phyloP scores from a whole-genome alignment of 306 rosid genomes.

The Neltuma alba region DNA sequence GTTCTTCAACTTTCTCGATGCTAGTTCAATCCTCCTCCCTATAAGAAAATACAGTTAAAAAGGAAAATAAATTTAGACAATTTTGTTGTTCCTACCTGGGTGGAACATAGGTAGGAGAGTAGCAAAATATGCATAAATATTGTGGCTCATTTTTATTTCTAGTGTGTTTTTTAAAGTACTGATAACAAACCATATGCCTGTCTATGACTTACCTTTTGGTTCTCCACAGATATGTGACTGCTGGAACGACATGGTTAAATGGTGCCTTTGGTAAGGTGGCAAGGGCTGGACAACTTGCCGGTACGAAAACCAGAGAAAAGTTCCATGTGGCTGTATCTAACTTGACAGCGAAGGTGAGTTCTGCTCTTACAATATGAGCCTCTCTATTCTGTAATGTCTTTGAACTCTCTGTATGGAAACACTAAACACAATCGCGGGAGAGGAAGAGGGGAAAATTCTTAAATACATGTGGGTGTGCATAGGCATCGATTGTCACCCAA shows the following conservation, averaged over 20 bases:
- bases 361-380: conserved; percentile 17
- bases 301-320: conserved; percentile 90
- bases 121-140: neutral
- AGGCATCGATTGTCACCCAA: neutral
- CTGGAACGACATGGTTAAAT: conserved; percentile 86
- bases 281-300: conserved; percentile 83
- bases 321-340: conserved; percentile 82
- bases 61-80: neutral
- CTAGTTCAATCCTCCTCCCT: neutral
- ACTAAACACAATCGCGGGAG: neutral
- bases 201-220: conserved; percentile 17
- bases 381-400: neutral
- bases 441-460: conserved; percentile 14
- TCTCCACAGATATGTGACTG: conserved; percentile 74
- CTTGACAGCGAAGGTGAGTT: conserved; percentile 74
- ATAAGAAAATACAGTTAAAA: neutral
- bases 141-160: neutral
- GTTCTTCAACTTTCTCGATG: neutral
- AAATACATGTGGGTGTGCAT: neutral
- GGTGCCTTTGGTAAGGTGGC: conserved; percentile 91
- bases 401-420: neutral
- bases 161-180: neutral
- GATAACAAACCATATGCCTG: conserved; percentile 10
- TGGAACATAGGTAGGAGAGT: neutral
- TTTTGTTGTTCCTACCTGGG: neutral